Percentiles rank a stretch among this genome's conserved stretches.
Conservation (phyloP, 2,329 filamentous ascomycete species). For the Penicillium sp. region DNA sequence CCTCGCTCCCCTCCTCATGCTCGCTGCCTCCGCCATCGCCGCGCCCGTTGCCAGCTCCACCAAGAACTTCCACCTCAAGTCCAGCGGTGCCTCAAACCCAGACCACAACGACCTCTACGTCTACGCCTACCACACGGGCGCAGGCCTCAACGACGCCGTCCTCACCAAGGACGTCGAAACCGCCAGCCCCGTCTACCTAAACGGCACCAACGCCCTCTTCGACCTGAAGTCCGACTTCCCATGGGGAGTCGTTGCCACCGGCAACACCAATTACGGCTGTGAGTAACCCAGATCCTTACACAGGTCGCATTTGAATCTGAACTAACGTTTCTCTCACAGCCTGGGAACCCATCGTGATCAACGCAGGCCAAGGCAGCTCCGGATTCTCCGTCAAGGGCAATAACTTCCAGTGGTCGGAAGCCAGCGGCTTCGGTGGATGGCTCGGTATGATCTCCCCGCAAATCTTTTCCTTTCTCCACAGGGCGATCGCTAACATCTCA, state of each 20-base stretch:
- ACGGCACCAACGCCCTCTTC: constrained; percentile 35
- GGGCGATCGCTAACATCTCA: constrained; percentile 3
- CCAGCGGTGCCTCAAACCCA: constrained; percentile 25
- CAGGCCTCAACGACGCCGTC: constrained; percentile 42
- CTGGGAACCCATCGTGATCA: constrained; percentile 40
- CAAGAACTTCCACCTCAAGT: constrained; percentile 39
- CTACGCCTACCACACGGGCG: constrained; percentile 42
- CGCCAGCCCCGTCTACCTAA: constrained; percentile 33
- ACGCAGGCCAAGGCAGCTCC: constrained; percentile 30
- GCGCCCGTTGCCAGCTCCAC: constrained; percentile 25
- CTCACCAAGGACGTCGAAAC: constrained; percentile 24
- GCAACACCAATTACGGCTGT: constrained; percentile 38
- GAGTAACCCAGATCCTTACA: constrained; percentile 18
- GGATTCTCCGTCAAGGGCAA: constrained; percentile 35
- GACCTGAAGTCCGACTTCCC: constrained; percentile 29
- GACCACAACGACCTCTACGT: constrained; percentile 40
- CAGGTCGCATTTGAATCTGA: neutral
- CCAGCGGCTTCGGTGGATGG: constrained; percentile 41
- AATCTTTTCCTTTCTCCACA: neutral
- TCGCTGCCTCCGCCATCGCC: constrained; percentile 31
- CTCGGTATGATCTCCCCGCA: constrained; percentile 29
- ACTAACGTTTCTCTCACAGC: constrained; percentile 22
- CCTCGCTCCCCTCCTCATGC: constrained; percentile 28
- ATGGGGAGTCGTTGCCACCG: constrained; percentile 33
- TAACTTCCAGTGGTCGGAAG: constrained; percentile 29